Evolutionary conservation across 2,329 filamentous ascomycete genomes (phyloP).

Genomic region (Zalaria sp.): DNA sequence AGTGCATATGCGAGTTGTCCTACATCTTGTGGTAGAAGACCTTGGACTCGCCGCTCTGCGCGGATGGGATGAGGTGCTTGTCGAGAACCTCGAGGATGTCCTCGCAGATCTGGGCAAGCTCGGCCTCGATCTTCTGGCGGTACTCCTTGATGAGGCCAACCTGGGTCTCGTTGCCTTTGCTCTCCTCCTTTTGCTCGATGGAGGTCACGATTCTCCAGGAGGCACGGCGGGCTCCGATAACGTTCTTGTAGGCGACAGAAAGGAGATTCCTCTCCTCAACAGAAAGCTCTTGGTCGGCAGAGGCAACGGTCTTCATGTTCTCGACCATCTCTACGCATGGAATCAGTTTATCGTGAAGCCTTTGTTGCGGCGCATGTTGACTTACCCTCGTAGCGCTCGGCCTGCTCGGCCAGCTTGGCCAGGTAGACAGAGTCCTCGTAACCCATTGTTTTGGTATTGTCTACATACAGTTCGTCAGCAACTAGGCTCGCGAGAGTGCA

Average conservation of each 20-base stretch:
- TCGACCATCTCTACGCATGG: constrained; percentile 77
- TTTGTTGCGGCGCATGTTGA: constrained; percentile 10
- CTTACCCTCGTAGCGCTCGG: constrained; percentile 97
- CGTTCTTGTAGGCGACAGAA: constrained; percentile 98
- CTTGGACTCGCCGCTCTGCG: constrained; percentile 93
- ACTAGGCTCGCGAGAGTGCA: too few species aligned
- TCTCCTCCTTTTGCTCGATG: constrained; percentile 99
- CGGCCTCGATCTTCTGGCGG: constrained; percentile 94
- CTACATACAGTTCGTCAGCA: too few species aligned
- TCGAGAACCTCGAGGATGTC: constrained; percentile 93
- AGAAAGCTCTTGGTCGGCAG: constrained; percentile 50
- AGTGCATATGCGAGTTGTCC: constrained; percentile 16
- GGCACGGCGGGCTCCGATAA: constrained; percentile 89
- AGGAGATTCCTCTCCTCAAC: constrained; percentile 97
- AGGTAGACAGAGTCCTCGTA: constrained; percentile 99
- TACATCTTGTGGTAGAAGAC: constrained; percentile 99
- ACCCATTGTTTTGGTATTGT: constrained; percentile 60
- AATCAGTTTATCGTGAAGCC: not conserved
- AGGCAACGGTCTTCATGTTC: constrained; percentile 98
- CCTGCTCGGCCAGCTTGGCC: constrained; percentile 99
- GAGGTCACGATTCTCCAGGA: constrained; percentile 98
- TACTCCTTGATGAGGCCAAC: constrained; percentile 92
- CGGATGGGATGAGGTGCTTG: constrained; percentile 84
- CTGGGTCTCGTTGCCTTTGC: constrained; percentile 90
- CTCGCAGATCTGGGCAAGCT: constrained; percentile 95